phyloP scores from a whole-genome alignment of 2,329 filamentous ascomycete species.

The Fusarium armeniacum region DNA sequence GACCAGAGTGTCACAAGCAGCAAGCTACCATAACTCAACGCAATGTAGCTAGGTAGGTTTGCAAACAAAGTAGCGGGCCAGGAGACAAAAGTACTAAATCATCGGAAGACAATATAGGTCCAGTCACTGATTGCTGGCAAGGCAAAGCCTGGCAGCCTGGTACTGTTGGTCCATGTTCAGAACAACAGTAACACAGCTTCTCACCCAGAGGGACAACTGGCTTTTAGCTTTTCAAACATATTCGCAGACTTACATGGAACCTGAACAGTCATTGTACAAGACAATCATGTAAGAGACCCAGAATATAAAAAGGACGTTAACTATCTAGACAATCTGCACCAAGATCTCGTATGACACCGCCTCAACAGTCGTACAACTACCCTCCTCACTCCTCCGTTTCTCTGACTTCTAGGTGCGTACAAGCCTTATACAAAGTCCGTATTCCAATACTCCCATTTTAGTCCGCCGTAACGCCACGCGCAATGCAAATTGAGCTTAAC shows the following conservation, averaged over 20 bases:
- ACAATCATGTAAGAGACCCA: not conserved
- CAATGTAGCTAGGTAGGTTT: not conserved
- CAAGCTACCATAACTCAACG: not conserved
- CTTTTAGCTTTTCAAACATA: not conserved
- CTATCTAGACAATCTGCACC: conserved; percentile 18
- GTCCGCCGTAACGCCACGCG: conserved; percentile 49
- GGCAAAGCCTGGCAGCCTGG: not conserved
- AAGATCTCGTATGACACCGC: conserved; percentile 6
- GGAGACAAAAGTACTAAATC: not conserved
- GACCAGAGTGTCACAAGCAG: not conserved
- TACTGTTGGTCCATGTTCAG: not conserved
- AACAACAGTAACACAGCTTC: not conserved
- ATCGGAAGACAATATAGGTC: not conserved
- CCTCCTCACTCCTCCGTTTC: conserved; percentile 12
- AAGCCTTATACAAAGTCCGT: conserved; percentile 40
- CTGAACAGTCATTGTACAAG: not conserved
- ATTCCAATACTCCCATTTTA: conserved; percentile 47
- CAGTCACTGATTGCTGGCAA: not conserved
- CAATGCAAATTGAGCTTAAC: conserved; percentile 49
- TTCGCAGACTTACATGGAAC: not conserved
- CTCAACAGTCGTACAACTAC: conserved; percentile 6
- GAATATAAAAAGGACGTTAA: conserved; percentile 23
- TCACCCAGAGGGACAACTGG: not conserved
- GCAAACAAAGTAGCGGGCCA: not conserved
- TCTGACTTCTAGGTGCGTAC: conserved; percentile 19